Evolutionary conservation across 1,139 yeast species (phyloP).

Genomic region (Lodderomyces metapsilosis): DNA sequence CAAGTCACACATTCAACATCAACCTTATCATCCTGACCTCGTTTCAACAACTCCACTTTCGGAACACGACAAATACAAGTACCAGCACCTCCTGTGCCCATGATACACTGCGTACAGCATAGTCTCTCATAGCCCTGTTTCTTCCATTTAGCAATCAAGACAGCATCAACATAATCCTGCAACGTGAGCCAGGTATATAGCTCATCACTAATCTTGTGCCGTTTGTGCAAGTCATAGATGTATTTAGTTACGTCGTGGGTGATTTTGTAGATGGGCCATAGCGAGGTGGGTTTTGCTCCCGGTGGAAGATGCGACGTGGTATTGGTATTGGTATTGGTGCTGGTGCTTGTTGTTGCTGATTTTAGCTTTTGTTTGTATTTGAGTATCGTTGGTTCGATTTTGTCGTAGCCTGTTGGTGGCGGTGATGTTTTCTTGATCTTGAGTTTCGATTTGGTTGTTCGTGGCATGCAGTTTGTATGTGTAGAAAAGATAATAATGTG

Average conservation of each 20-base stretch:
- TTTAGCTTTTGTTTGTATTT: conserved; percentile 62
- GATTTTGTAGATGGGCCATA: conserved; percentile 69
- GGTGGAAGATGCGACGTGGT: conserved; percentile 16
- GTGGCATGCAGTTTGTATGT: conserved; percentile 31
- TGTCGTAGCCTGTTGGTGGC: conserved; percentile 76
- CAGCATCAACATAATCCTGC: conserved; percentile 65
- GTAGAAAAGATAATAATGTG: no score
- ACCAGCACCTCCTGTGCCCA: conserved; percentile 24
- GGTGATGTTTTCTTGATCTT: conserved; percentile 40
- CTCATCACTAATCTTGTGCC: conserved; percentile 63
- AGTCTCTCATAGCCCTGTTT: conserved; percentile 85
- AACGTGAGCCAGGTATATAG: conserved; percentile 77
- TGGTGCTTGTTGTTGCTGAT: conserved; percentile 46
- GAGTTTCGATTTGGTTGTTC: conserved; percentile 29
- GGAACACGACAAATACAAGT: conserved; percentile 90
- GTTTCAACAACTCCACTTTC: conserved; percentile 46
- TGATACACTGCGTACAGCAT: conserved; percentile 80
- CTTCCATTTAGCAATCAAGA: conserved; percentile 86
- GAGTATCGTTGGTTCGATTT: conserved; percentile 66
- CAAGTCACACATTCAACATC: conserved; percentile 72
- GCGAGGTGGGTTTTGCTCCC: conserved; percentile 46
- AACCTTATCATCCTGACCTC: conserved; percentile 15
- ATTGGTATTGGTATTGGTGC: conserved; percentile 18
- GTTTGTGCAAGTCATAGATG: conserved; percentile 69
- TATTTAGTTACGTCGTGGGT: conserved; percentile 78